Evolutionary conservation across 73 alveolate species (phyloP).

Genomic region (Effrenium voratum): DNA sequence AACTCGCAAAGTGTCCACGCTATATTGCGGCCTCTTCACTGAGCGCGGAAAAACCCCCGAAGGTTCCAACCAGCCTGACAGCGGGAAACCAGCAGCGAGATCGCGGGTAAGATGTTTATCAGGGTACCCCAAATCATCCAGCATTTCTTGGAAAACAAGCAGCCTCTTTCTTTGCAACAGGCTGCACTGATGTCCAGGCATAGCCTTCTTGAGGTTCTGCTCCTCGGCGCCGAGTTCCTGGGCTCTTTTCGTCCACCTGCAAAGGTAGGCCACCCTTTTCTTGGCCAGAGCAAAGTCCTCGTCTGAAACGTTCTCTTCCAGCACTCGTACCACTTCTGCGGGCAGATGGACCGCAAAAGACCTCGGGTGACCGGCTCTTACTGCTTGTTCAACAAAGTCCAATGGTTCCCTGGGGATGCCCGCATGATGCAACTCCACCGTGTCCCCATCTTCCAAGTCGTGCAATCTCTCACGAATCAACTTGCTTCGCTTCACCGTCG

Average conservation of each 20-base stretch:
- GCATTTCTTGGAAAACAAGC: neutral
- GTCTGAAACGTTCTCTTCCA: neutral
- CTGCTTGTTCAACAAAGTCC: too few species aligned
- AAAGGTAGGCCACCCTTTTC: neutral
- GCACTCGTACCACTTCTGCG: neutral
- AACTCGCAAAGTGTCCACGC: neutral
- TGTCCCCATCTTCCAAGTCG: too few species aligned
- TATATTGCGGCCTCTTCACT: neutral
- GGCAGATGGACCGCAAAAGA: neutral
- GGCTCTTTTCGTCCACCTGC: neutral
- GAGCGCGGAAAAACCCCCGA: neutral
- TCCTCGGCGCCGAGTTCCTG: neutral
- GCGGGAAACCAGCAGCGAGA: neutral
- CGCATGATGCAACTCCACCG: too few species aligned
- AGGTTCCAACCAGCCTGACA: neutral
- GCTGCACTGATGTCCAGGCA: neutral
- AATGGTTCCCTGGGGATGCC: too few species aligned
- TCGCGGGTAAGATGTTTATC: neutral
- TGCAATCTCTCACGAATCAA: too few species aligned
- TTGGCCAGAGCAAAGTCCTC: neutral
- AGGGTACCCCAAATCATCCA: neutral
- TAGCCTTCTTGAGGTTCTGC: neutral
- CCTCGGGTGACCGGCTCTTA: constrained; percentile 28
- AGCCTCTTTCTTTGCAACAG: neutral
- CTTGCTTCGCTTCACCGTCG: too few species aligned